phyloP scores from a whole-genome alignment of 2,329 filamentous ascomycete species.

The Nothomitra cinnamomea region DNA sequence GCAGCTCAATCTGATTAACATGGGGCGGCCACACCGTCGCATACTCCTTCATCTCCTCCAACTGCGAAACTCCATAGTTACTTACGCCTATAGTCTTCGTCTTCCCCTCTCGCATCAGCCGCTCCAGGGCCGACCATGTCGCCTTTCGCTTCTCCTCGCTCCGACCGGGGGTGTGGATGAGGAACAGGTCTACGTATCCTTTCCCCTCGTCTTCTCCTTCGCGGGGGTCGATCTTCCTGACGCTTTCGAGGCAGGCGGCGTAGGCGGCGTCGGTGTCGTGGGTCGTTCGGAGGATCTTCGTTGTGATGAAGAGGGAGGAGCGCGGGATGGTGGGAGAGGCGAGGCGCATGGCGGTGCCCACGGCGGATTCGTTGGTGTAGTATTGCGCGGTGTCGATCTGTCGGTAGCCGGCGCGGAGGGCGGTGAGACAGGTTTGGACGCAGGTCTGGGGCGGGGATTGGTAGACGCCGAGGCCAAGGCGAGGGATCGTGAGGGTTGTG shows the following conservation, averaged over 20 bases:
- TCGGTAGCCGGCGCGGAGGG: constrained; percentile 40
- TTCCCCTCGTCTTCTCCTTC: constrained; percentile 28
- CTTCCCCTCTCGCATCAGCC: constrained; percentile 33
- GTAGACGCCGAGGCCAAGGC: constrained; percentile 57
- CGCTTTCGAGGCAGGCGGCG: constrained; percentile 39
- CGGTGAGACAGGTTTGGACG: constrained; percentile 38
- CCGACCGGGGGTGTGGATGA: constrained; percentile 36
- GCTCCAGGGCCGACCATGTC: constrained; percentile 36
- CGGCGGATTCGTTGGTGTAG: constrained; percentile 52
- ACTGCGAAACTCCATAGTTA: constrained; percentile 38
- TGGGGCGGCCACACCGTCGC: constrained; percentile 53
- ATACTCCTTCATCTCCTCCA: constrained; percentile 35
- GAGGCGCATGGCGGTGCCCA: constrained; percentile 43
- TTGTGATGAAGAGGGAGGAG: constrained; percentile 49
- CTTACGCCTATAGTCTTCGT: constrained; percentile 35
- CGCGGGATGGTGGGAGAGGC: constrained; percentile 33
- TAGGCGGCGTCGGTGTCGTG: constrained; percentile 42
- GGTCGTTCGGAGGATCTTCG: constrained; percentile 44
- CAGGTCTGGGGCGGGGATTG: constrained; percentile 37
- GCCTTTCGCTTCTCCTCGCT: constrained; percentile 31
- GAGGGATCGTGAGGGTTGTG: constrained; percentile 38
- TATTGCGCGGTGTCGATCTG: constrained; percentile 52
- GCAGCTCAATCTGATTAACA: constrained; percentile 77
- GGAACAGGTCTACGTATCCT: constrained; percentile 13
- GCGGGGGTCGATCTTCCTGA: constrained; percentile 33